Base-by-base conservation (phyloP, 345 rosid species). In the Linum lewisii region DNA sequence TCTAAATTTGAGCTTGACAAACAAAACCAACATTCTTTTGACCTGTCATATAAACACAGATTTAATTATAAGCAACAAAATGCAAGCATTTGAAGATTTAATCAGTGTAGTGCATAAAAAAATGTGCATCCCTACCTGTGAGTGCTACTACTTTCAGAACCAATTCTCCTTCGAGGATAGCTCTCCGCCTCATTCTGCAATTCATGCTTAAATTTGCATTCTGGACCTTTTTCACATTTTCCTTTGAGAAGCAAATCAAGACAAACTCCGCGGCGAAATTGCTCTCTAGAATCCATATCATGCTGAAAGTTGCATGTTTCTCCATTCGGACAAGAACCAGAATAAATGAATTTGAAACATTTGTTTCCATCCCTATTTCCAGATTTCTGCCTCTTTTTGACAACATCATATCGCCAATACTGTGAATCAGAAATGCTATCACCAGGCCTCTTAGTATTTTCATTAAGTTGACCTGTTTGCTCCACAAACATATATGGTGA, bases 21-120 rank as follows among this genome's bases (percentile, higher is more conserved):
- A 82, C 95, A 92, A 83, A 88, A 84, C 98, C 96, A 92, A 71
- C 95, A 86, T 57, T 80, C 95, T 69, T 66, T 82, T 29, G 90
- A 84, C 82, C 90, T 84, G 87, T 26, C 57, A 65, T 45, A 61
- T 15, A 57, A 70, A 59, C 16, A 38, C 64, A 64, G 54, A 61
- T 63, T 64, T 61, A n/a, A 73, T 58, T 38, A 65, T 67, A 64
- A 76, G 53, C 61, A 55, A 24, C 49, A 56, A 63, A 45, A 15
- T n/a, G 9, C 4, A 71, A 38, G 36, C 23, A 22, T 15, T 29
- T 42, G 24, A 32, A 26, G 51, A 26, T 26, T 26, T 51, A 37
- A 60, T 57, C 54, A 72, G 63, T 25, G 16, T 20, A 21, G 18
- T 26, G 8, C 34, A 16, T 15, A n/a, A 3, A 25, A 23, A 21